Conservation (phyloP, 148 eudicot genomes). For the Vaccinium vitisidaea region DNA sequence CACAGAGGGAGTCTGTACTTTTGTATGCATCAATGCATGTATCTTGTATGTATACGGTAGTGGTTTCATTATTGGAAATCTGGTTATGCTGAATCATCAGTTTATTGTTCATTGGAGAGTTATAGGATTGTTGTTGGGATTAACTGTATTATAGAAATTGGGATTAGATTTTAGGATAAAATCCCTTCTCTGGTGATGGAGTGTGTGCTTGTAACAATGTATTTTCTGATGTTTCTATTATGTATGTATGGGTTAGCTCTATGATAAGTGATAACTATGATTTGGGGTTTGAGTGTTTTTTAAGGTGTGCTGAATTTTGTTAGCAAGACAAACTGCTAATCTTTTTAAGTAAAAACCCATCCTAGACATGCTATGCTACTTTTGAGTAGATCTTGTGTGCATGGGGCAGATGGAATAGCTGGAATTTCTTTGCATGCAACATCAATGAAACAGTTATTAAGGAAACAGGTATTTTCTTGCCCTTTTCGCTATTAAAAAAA, state of each 20-base stretch:
- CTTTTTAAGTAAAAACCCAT: not conserved
- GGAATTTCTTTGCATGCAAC: constrained; percentile 90
- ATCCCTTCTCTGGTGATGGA: not conserved
- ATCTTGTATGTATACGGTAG: not conserved
- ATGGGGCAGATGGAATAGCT: constrained; percentile 89
- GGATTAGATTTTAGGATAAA: not conserved
- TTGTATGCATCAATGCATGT: not conserved
- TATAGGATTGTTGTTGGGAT: not conserved
- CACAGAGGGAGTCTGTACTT: not conserved
- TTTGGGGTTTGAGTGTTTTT: not conserved
- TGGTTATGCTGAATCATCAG: not conserved
- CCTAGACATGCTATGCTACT: not conserved
- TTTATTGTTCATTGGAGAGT: not conserved
- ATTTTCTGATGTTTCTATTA: not conserved
- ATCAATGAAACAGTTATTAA: constrained; percentile 80
- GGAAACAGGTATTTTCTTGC: constrained; percentile 69
- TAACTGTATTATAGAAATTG: not conserved
- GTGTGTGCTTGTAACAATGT: not conserved
- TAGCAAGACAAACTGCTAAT: not conserved
- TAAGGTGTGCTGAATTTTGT: not conserved
- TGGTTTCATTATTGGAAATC: not conserved
- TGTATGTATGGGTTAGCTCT: not conserved
- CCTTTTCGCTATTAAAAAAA: not conserved
- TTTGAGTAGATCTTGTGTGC: constrained; percentile 20
- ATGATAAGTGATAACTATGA: not conserved